Percentiles rank a stretch among this genome's conserved stretches.
Conservation (phyloP, 345 rosid genomes). For the Stellera chamaejasme region DNA sequence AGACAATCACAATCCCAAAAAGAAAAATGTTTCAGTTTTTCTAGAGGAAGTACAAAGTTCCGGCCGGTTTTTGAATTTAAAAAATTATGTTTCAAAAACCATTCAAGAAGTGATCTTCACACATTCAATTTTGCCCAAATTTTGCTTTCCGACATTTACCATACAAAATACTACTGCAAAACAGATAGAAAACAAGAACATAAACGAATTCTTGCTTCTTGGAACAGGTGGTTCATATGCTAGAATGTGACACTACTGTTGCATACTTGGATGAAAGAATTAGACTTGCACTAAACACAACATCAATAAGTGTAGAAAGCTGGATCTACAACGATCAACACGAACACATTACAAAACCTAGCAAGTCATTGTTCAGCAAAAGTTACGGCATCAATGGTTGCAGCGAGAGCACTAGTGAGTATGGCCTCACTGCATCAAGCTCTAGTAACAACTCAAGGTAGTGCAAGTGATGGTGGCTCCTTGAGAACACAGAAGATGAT, state of each 20-base stretch:
- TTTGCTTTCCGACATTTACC: too few species aligned
- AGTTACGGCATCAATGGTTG: slow-evolving; percentile 22
- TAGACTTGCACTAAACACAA: slow-evolving; percentile 23
- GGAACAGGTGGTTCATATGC: slow-evolving; percentile 50
- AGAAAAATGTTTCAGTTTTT: not conserved
- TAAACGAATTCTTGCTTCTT: not conserved
- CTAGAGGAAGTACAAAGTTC: too few species aligned
- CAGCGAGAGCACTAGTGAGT: slow-evolving; percentile 46
- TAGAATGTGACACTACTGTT: slow-evolving; percentile 52
- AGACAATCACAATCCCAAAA: too few species aligned
- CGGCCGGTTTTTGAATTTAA: too few species aligned
- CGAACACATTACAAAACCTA: slow-evolving; percentile 31
- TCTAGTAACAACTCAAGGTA: slow-evolving; percentile 35
- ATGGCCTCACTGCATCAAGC: slow-evolving; percentile 45
- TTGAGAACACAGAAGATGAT: too few species aligned
- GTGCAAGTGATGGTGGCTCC: too few species aligned
- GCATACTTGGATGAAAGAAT: slow-evolving; percentile 36
- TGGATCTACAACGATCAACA: slow-evolving; percentile 24
- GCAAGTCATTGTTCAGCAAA: slow-evolving; percentile 27
- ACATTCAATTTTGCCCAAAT: not conserved
- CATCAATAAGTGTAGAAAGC: slow-evolving; percentile 33
- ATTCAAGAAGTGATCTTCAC: too few species aligned
- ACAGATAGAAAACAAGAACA: not conserved
- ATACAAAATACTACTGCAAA: too few species aligned
- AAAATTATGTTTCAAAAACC: too few species aligned